phyloP scores from a whole-genome alignment of 768 basidiomycete species.

The Pleurotus citrinopileatus region DNA sequence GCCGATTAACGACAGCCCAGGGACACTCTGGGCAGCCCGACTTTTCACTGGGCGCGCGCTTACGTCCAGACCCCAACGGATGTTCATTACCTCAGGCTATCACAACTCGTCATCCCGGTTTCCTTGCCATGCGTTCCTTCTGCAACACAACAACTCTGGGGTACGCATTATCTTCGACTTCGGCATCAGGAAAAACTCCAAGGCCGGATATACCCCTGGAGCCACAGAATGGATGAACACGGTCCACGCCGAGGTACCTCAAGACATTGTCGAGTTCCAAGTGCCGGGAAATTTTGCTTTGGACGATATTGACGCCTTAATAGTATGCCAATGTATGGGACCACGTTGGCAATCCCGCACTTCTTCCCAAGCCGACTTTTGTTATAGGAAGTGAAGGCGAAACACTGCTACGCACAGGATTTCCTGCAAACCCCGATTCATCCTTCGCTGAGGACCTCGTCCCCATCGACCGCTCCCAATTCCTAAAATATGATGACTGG shows the following conservation, averaged over 20 bases:
- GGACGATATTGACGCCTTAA: conserved; percentile 38
- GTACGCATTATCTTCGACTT: conserved; percentile 50
- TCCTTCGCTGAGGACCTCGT: conserved; percentile 30
- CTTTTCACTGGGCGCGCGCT: too few species aligned
- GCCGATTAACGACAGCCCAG: too few species aligned
- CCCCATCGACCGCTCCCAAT: conserved; percentile 32
- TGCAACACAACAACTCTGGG: conserved; percentile 40
- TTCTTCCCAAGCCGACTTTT: conserved; percentile 45
- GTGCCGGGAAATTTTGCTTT: conserved; percentile 44
- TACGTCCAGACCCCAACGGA: too few species aligned
- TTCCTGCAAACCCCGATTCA: conserved; percentile 37
- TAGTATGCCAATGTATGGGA: conserved; percentile 53
- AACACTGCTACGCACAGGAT: conserved; percentile 33
- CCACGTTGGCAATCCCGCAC: conserved; percentile 43
- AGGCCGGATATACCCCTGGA: conserved; percentile 33
- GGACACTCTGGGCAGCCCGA: too few species aligned
- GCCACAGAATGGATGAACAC: conserved; percentile 25
- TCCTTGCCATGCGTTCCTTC: conserved; percentile 53
- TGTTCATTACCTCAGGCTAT: conserved; percentile 32
- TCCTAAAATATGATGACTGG: conserved; percentile 30
- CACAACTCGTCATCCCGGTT: conserved; percentile 23
- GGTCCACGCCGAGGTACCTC: conserved; percentile 24
- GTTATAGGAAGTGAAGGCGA: conserved; percentile 41
- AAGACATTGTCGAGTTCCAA: conserved; percentile 46
- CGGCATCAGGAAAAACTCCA: conserved; percentile 47